These are phyloP conservation scores for Ajuga reptans DNA, from an alignment of 305 asterid genomes.

Conservation along the genomic window DNA sequence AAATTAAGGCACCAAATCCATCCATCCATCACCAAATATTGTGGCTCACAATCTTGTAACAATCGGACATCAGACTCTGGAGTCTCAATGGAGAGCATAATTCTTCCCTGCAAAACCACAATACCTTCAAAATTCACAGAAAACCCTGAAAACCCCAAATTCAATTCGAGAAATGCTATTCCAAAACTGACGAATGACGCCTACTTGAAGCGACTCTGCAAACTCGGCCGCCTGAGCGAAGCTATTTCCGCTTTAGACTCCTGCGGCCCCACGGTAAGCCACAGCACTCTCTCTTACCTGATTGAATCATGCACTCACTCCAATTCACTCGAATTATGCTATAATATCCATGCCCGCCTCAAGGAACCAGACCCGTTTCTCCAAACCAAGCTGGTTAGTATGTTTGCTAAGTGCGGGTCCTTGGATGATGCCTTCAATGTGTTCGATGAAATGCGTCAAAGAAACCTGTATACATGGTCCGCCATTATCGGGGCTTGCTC, in stretches of 20 bases:
- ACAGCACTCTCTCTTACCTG: slow-evolving; percentile 45
- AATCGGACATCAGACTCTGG: not conserved
- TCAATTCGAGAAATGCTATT: slow-evolving; percentile 14
- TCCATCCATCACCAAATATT: not conserved
- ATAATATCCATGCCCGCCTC: slow-evolving; percentile 39
- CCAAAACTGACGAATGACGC: slow-evolving; percentile 31
- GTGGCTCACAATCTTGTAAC: slow-evolving; percentile 21
- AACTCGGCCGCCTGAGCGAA: slow-evolving; percentile 45
- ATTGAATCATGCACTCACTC: slow-evolving; percentile 49
- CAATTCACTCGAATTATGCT: slow-evolving; percentile 42
- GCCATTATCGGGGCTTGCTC: slow-evolving; percentile 72
- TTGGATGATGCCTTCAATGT: slow-evolving; percentile 41
- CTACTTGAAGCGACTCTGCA: slow-evolving; percentile 54
- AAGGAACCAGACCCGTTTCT: slow-evolving; percentile 41
- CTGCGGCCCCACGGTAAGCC: slow-evolving; percentile 38
- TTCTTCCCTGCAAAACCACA: slow-evolving; percentile 43
- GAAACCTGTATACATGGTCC: slow-evolving; percentile 65
- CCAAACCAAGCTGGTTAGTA: slow-evolving; percentile 48
- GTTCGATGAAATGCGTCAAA: slow-evolving; percentile 51
- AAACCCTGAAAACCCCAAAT: slow-evolving; percentile 17
- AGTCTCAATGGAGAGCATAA: slow-evolving; percentile 42
- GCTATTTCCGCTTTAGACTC: slow-evolving; percentile 48
- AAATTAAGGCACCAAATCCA: not conserved
- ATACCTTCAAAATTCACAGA: slow-evolving; percentile 29
- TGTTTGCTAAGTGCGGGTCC: slow-evolving; percentile 69